These are phyloP conservation scores for Datura wrightii DNA, from an alignment of 257 asterid genomes.

Conservation along the genomic window DNA sequence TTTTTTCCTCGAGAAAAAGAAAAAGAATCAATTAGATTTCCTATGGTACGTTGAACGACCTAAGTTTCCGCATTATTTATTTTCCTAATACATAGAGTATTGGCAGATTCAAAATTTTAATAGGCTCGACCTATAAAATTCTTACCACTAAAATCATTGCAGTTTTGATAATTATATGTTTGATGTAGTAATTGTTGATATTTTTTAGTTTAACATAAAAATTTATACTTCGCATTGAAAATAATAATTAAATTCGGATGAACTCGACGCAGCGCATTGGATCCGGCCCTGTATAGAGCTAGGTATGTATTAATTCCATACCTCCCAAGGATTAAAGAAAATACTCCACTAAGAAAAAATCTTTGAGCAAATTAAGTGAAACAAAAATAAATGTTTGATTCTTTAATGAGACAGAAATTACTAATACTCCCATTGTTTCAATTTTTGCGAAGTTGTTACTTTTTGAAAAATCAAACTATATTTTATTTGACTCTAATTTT, in stretches of 20 bases:
- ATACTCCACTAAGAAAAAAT: background rate
- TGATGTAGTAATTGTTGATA: too few species aligned
- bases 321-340: background rate
- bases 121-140: too few species aligned
- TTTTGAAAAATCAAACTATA: background rate
- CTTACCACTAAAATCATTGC: too few species aligned
- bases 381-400: background rate
- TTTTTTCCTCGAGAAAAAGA: too few species aligned
- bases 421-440: background rate
- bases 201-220: too few species aligned
- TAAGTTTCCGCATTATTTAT: too few species aligned
- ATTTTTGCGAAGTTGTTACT: too few species aligned
- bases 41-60: too few species aligned
- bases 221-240: background rate
- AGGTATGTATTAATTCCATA: background rate
- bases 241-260: too few species aligned
- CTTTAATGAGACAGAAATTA: background rate
- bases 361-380: background rate
- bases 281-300: background rate
- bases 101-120: too few species aligned
- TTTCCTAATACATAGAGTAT: too few species aligned
- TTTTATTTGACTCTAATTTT: background rate
- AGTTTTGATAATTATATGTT: background rate
- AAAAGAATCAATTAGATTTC: too few species aligned
- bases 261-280: background rate